A percentile compares a stretch with the other conserved stretches of the same genome.
Conservation (phyloP, 2,329 filamentous ascomycete genomes). For the Didymellaceae sp. region DNA sequence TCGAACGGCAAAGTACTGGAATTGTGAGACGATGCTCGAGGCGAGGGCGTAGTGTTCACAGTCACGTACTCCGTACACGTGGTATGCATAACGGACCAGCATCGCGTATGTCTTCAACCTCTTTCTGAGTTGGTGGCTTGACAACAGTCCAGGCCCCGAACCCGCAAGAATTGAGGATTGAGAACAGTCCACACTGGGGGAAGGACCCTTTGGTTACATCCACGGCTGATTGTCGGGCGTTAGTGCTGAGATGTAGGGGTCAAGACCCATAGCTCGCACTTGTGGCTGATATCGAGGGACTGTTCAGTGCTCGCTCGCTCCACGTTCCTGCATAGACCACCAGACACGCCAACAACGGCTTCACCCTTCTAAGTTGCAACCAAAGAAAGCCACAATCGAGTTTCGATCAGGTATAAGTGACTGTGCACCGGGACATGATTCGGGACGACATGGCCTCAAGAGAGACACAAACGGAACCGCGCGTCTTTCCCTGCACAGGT, state of each 20-base stretch:
- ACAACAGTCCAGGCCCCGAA: not conserved
- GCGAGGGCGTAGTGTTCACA: too few species aligned
- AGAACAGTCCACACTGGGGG: too few species aligned
- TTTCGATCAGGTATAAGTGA: slow-evolving; percentile 9
- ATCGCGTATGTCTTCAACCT: not conserved
- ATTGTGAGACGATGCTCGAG: slow-evolving; percentile 3
- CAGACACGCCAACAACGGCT: slow-evolving; percentile 3
- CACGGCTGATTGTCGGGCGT: not conserved
- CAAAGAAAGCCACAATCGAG: not conserved
- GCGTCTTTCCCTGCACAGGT: too few species aligned
- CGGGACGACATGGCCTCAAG: not conserved
- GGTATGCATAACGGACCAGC: not conserved
- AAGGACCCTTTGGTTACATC: not conserved
- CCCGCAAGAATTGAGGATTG: too few species aligned
- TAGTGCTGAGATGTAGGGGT: slow-evolving; percentile 1
- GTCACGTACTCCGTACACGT: not conserved
- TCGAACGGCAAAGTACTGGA: slow-evolving; percentile 11
- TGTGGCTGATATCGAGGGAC: slow-evolving; percentile 5
- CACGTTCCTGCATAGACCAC: slow-evolving; percentile 13
- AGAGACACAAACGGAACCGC: slow-evolving; percentile 1
- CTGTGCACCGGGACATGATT: not conserved
- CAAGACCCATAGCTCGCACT: slow-evolving; percentile 2
- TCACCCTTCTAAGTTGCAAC: slow-evolving; percentile 1
- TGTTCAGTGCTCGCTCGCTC: too few species aligned
- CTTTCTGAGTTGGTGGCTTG: not conserved